phyloP scores from a whole-genome alignment of 805 yeast species.

The Candida tallmaniae region DNA sequence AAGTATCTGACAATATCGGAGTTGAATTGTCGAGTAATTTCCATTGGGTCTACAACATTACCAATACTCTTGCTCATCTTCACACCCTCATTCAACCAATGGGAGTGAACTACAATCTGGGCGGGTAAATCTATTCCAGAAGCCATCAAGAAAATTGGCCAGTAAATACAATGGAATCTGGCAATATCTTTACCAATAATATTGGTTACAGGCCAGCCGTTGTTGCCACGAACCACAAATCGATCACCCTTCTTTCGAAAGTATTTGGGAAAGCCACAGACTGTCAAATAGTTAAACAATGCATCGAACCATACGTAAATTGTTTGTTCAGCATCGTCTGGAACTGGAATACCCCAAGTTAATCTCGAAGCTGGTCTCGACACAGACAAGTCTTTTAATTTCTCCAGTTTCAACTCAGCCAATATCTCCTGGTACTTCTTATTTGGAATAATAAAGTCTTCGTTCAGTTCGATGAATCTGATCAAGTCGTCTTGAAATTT shows the following conservation, averaged over 20 bases:
- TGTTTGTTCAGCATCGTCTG: conserved; percentile 69
- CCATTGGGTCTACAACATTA: conserved; percentile 88
- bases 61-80: conserved; percentile 95
- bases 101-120: conserved; percentile 83
- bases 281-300: conserved; percentile 74
- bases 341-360: conserved; percentile 89
- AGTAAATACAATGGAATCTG: conserved; percentile 84
- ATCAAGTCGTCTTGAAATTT: conserved; percentile 54
- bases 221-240: conserved; percentile 9
- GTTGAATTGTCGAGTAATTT: conserved; percentile 59
- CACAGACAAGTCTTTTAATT: conserved; percentile 69
- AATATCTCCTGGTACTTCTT: conserved; percentile 51
- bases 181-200: conserved; percentile 89
- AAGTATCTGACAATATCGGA: conserved; percentile 72
- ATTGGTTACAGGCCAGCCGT: conserved; percentile 69
- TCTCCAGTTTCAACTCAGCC: conserved; percentile 46
- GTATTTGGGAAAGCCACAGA: conserved; percentile 47
- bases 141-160: conserved; percentile 92
- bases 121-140: conserved; percentile 68
- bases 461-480: conserved; percentile 42
- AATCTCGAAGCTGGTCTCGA: conserved; percentile 79
- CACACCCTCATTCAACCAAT: conserved; percentile 85
- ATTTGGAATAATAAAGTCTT: conserved; percentile 63
- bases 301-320: conserved; percentile 99
- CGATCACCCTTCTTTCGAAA: conserved; percentile 8